Base-by-base conservation (phyloP, 805 yeast genomes). In the Yamadazyma olivae region DNA sequence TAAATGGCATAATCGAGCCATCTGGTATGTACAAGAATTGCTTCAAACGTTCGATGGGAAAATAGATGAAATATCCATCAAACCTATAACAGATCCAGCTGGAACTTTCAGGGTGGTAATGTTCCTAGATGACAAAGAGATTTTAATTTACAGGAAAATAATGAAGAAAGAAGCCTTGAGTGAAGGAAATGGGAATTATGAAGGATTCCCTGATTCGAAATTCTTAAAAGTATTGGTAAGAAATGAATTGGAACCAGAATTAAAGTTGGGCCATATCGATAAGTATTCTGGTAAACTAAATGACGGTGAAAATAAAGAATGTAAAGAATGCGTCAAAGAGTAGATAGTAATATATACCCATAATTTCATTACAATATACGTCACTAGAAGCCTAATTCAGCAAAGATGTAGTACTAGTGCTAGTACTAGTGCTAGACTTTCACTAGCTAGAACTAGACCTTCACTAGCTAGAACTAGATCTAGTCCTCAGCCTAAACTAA, bases 161-260 rank as follows among this genome's bases (percentile, higher is more conserved):
- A 70, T 81, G 39, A 67, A 70, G 42, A 58, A 51, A 2, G 65
- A 53, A 2, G 53, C 38, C 5, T 49, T 53, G 0, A 61, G 56
- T 17, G 50, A 58, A 40, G 57, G 56, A 14, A 45, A 27, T 6
- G 59, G 53, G 46, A 56, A 58, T 27, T 57, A 76, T 34, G 85
- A 77, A 23, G 95, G 96, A 22, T 88, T 88, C 55, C 96, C 96
- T 0, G 96, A 89, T 54, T 77, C 91, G 13, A 89, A 88, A 53
- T 72, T 77, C 12, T 60, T 89, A 44, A 88, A 89, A 57, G 80
- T 79, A 40, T 64, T 73, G 33, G 75, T 88, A 4, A 59, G 93
- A 42, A 75, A 80, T 43, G 50, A 60, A 5, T 57, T 83, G n/a
- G 73, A 65, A 32, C 89, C 88, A 0, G 64, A 58, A 0, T 60